Conservation (phyloP, 2,329 filamentous ascomycete species). For the Tolypocladium cylindrosporum region DNA sequence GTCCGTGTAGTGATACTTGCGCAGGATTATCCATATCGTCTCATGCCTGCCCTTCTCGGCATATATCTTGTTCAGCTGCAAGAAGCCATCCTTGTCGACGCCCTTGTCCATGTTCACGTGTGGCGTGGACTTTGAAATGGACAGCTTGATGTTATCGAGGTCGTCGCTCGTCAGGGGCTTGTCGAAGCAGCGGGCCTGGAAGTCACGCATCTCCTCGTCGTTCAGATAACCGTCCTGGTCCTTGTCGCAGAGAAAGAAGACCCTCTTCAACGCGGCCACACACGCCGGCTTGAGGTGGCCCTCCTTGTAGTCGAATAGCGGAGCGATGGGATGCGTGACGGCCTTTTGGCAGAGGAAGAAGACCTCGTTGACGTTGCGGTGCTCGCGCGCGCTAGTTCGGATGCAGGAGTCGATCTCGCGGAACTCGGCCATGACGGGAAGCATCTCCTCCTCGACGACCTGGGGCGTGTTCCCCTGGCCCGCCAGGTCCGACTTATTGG, state of each 20-base stretch:
- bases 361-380: conserved; percentile 88
- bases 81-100: conserved; percentile 73
- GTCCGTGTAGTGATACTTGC: conserved; percentile 93
- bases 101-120: conserved; percentile 56
- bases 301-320: conserved; percentile 95
- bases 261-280: conserved; percentile 72
- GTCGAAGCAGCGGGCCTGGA: conserved; percentile 86
- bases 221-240: conserved; percentile 91
- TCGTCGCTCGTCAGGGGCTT: conserved; percentile 75
- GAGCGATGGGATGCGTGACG: conserved; percentile 92
- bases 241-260: conserved; percentile 94
- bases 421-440: conserved; percentile 96
- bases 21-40: conserved; percentile 94
- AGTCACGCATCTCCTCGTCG: conserved; percentile 81
- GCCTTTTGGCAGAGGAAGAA: conserved; percentile 98
- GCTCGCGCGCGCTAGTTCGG: conserved; percentile 81
- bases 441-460: conserved; percentile 92
- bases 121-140: conserved; percentile 61
- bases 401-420: conserved; percentile 99
- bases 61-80: conserved; percentile 90
- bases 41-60: conserved; percentile 96
- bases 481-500: conserved; percentile 91
- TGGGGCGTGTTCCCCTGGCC: conserved; percentile 67
- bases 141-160: conserved; percentile 81
- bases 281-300: conserved; percentile 78